Base-by-base conservation (phyloP, 2,329 filamentous ascomycete species). In the Sarocladium oryzae region DNA sequence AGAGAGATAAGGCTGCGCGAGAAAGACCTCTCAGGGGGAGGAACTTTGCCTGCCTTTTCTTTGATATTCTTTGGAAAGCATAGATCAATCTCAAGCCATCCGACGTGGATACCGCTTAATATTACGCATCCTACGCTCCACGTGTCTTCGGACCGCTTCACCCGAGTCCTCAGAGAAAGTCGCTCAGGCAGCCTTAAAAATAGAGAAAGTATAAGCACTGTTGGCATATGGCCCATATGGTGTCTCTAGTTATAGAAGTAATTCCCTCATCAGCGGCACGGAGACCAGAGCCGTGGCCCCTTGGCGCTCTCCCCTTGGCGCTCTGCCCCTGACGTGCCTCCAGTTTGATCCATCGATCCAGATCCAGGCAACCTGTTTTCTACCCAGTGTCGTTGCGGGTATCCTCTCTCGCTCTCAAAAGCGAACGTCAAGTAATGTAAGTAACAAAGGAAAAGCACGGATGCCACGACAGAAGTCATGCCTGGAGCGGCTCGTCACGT, bases 321-420 rank as follows among this genome's bases (percentile, higher is more conserved):
- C 7, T 30, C 28, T 46, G 21, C 23, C 41, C 5, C 11, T 46
- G 15, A 10, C 11, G 41, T 23, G 15, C 38, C 10, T 43, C 35
- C 7, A 13, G n/a, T 37, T 6, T 37, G 9, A n/a, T 24, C 21
- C 4, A 7, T 41, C 21, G 18, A 9, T 41, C 18, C 37, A 41
- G n/a, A n/a, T 26, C 18, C 28, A 48, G 20, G 10, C 40, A 16
- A 28, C 23, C 40, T 43, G 21, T 28, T 32, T 33, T 48, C 26
- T 32, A 48, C 43, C 43, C 43, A 48, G 18, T 30, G 26, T 18
- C 43, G 28, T 48, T 48, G 16, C 43, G 43, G 43, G 43, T 48
- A 48, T 48, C 10, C 16, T 48, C 26, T 13, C 43, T 8, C 15
- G 16, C 43, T 32, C 26, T 26, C 4, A 15, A 21, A 48, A 18